Evolutionary conservation across 169 alveolate genomes (phyloP).

Genomic region (Eimeria acervulina): DNA sequence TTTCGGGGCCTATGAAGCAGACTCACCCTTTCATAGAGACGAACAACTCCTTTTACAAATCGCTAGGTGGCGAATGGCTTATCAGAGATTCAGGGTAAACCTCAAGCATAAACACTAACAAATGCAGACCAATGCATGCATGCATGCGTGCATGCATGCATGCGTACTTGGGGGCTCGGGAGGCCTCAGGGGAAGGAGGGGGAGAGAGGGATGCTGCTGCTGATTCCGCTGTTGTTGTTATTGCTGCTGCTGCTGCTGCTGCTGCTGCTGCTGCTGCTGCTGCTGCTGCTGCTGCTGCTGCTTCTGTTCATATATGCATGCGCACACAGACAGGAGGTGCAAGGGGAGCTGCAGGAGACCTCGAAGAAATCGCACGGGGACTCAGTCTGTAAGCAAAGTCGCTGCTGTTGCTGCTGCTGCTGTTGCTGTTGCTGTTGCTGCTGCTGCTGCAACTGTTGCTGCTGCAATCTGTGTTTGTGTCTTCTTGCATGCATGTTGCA

Average conservation of each 20-base stretch:
- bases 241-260: constrained; percentile 13
- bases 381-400: not conserved
- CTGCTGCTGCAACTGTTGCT: not conserved
- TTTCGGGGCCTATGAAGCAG: not conserved
- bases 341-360: not conserved
- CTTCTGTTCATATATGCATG: no score
- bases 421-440: no score
- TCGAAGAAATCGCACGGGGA: not conserved
- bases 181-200: not conserved
- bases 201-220: not conserved
- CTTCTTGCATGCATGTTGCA: constrained; percentile 16
- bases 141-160: not conserved
- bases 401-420: no score
- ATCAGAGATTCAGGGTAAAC: constrained; percentile 1
- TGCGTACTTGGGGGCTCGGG: not conserved
- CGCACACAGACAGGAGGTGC: not conserved
- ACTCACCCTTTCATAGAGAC: constrained; percentile 21
- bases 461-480: not conserved
- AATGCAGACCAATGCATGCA: not conserved
- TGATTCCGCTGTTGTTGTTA: not conserved
- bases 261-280: constrained; percentile 35
- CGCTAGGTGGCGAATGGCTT: constrained; percentile 51
- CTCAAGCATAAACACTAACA: not conserved
- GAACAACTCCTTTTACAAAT: not conserved
- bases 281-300: constrained; percentile 40